phyloP scores from a whole-genome alignment of 768 basidiomycete species.

The Podaxis sp. region DNA sequence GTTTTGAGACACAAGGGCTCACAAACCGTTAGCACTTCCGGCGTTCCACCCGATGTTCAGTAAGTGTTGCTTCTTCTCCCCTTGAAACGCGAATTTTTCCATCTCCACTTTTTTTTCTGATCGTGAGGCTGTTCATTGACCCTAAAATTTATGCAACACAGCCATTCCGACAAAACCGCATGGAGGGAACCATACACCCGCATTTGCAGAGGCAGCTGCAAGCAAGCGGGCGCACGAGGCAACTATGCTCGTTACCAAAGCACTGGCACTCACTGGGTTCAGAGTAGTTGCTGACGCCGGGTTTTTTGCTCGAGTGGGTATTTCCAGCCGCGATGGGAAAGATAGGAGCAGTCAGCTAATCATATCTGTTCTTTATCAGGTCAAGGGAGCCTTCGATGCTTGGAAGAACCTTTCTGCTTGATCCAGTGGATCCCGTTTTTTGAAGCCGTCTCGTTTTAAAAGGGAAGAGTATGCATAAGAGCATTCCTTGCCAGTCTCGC shows the following conservation, averaged over 20 bases:
- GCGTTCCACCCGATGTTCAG: conserved; percentile 65
- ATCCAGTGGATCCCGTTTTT: neutral
- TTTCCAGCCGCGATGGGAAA: neutral
- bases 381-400: conserved; percentile 24
- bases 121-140: neutral
- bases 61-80: conserved; percentile 28
- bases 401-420: conserved; percentile 7
- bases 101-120: conserved; percentile 16
- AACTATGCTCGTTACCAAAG: conserved; percentile 57
- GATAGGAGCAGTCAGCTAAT: neutral
- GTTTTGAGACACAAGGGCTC: neutral
- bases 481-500: neutral
- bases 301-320: conserved; percentile 57
- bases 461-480: neutral
- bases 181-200: conserved; percentile 77
- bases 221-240: conserved; percentile 62
- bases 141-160: conserved; percentile 22
- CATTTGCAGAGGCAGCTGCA: conserved; percentile 60
- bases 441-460: neutral
- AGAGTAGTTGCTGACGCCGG: conserved; percentile 54
- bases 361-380: conserved; percentile 17
- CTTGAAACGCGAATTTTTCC: conserved; percentile 22
- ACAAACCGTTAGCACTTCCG: conserved; percentile 46
- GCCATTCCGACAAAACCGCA: conserved; percentile 71
- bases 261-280: conserved; percentile 61